Evolutionary conservation across 768 basidiomycete genomes (phyloP).

Genomic region (Galerina marginata): DNA sequence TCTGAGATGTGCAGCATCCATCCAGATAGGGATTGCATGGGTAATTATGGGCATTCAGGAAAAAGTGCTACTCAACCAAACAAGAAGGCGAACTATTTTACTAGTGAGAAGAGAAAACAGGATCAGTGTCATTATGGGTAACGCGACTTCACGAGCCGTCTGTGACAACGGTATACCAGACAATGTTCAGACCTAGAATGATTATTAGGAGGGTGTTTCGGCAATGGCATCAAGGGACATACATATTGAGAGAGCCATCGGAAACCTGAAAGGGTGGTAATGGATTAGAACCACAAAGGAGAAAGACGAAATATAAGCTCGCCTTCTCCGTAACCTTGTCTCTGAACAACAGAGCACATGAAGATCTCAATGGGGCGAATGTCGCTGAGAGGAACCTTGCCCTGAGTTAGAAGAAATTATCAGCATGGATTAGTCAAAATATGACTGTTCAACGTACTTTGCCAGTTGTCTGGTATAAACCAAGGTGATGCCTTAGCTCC

Average conservation of each 20-base stretch:
- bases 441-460: constrained; percentile 64
- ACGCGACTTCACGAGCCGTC: background rate
- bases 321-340: constrained; percentile 99
- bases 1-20: background rate
- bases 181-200: constrained; percentile 41
- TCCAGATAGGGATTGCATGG: constrained; percentile 3
- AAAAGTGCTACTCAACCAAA: constrained; percentile 13
- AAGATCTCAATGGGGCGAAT: constrained; percentile 99
- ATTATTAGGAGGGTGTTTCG: constrained; percentile 6
- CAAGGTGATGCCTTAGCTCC: constrained; percentile 92
- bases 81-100: constrained; percentile 12
- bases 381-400: constrained; percentile 95
- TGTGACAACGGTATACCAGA: constrained; percentile 12
- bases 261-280: constrained; percentile 64
- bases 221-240: constrained; percentile 33
- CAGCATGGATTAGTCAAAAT: background rate
- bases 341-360: constrained; percentile 99
- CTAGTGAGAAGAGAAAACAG: background rate
- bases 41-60: constrained; percentile 18
- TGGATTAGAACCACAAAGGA: constrained; percentile 4
- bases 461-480: constrained; percentile 98
- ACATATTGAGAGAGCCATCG: constrained; percentile 98
- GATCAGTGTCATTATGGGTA: constrained; percentile 9
- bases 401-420: constrained; percentile 51
- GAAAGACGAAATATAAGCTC: constrained; percentile 20